A percentile compares a stretch with the other conserved stretches of the same genome.
These are phyloP conservation scores for Quercus bicolor DNA, from an alignment of 306 rosid genomes.

Conservation along the genomic window DNA sequence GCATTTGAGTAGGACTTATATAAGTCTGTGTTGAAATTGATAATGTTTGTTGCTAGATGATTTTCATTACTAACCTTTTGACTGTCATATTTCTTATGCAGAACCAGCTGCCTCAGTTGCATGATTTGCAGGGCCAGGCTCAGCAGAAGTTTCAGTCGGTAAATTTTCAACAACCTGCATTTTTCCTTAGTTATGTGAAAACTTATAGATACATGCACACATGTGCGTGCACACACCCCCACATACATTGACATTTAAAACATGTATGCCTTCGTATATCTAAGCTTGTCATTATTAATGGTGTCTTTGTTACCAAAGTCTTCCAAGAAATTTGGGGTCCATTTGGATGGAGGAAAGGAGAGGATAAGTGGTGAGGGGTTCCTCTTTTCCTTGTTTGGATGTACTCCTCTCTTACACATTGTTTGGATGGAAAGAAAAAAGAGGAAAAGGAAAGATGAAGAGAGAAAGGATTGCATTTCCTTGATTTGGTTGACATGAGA, in stretches of 20 bases:
- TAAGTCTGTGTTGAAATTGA: neutral
- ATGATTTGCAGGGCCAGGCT: conserved; percentile 47
- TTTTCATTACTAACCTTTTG: neutral
- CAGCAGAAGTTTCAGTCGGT: conserved; percentile 44
- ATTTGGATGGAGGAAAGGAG: too few relatives aligned
- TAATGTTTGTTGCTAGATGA: neutral
- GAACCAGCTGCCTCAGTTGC: conserved; percentile 36
- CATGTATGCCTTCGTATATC: neutral
- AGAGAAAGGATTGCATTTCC: too few relatives aligned
- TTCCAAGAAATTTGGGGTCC: neutral
- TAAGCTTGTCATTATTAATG: neutral
- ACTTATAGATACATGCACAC: neutral
- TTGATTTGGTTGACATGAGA: too few relatives aligned
- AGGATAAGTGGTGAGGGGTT: neutral
- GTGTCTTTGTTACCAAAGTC: neutral
- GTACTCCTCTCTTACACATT: neutral
- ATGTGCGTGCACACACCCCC: neutral
- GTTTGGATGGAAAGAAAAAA: too few relatives aligned
- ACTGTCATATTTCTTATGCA: conserved; percentile 14
- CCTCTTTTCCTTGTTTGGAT: neutral
- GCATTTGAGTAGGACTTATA: neutral
- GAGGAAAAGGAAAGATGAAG: too few relatives aligned
- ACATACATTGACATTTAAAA: neutral
- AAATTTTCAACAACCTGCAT: conserved; percentile 3
- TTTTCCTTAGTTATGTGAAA: neutral